These are phyloP conservation scores for Taphrina pruni DNA, from an alignment of 1,139 yeast genomes.

Conservation along the genomic window DNA sequence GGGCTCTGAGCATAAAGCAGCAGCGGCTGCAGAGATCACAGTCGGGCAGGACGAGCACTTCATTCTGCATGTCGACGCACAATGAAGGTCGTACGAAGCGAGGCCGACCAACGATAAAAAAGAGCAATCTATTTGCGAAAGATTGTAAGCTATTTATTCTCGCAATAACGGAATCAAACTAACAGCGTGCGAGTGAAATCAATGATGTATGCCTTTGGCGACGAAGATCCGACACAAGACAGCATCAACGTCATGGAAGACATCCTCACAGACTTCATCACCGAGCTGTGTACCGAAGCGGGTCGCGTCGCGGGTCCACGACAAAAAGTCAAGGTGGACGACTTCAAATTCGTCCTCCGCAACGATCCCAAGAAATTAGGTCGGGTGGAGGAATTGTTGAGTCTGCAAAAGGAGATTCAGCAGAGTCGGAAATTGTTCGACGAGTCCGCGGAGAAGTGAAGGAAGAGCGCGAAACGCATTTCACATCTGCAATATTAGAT, in stretches of 20 bases:
- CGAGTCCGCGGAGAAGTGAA: conserved; percentile 50
- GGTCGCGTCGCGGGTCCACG: conserved; percentile 62
- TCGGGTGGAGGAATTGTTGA: conserved; percentile 77
- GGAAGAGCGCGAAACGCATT: not conserved
- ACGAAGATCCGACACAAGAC: conserved; percentile 76
- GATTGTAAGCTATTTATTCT: conserved; percentile 5
- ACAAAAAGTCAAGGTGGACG: conserved; percentile 81
- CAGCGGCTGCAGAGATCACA: no score
- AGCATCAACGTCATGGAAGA: conserved; percentile 84
- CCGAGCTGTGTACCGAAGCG: conserved; percentile 70
- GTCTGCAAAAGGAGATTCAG: conserved; percentile 73
- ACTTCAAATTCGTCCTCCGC: conserved; percentile 81
- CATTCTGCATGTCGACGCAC: not conserved
- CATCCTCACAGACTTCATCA: conserved; percentile 74
- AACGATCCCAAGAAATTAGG: conserved; percentile 84
- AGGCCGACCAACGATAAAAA: conserved; percentile 17
- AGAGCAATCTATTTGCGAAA: conserved; percentile 21
- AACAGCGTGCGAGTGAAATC: conserved; percentile 59
- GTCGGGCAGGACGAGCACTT: not conserved
- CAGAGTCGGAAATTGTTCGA: conserved; percentile 85
- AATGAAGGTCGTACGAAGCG: conserved; percentile 23
- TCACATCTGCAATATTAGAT: not conserved
- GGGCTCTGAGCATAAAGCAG: no score
- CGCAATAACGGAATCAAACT: not conserved
- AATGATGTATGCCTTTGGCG: conserved; percentile 84